phyloP scores from a whole-genome alignment of 2,329 filamentous ascomycete species.

The Penicillium sp. region DNA sequence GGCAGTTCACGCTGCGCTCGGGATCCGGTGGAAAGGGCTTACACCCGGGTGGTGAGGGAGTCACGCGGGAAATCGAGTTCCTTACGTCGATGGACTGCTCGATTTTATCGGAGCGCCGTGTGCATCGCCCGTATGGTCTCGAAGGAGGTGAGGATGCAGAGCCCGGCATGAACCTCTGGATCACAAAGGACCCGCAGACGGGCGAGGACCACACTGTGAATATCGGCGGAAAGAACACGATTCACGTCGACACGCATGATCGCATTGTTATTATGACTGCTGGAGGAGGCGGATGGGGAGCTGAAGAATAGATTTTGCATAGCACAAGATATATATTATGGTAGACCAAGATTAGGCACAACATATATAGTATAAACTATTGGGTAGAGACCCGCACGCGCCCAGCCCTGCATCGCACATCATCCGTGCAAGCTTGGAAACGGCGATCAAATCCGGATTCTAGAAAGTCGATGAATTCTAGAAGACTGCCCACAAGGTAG shows the following conservation, averaged over 20 bases:
- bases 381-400: no score
- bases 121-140: conserved; percentile 80
- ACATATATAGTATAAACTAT: neutral
- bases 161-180: conserved; percentile 86
- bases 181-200: conserved; percentile 69
- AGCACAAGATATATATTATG: neutral
- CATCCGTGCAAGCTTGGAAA: neutral
- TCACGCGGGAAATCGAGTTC: conserved; percentile 83
- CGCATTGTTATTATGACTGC: conserved; percentile 66
- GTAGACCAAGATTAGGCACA: no score
- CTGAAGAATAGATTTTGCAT: conserved; percentile 11
- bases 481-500: neutral
- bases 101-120: conserved; percentile 77
- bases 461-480: neutral
- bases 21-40: conserved; percentile 70
- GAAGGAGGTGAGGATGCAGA: conserved; percentile 79
- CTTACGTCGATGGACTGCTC: conserved; percentile 78
- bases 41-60: conserved; percentile 75
- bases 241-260: conserved; percentile 63
- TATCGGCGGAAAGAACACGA: conserved; percentile 67
- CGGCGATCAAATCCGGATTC: neutral
- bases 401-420: neutral
- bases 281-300: conserved; percentile 53
- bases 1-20: conserved; percentile 70
- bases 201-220: conserved; percentile 60